Percentiles rank a stretch among this genome's conserved stretches.
Evolutionary conservation across 805 yeast species (phyloP).

Genomic region (Candida xyloterini): DNA sequence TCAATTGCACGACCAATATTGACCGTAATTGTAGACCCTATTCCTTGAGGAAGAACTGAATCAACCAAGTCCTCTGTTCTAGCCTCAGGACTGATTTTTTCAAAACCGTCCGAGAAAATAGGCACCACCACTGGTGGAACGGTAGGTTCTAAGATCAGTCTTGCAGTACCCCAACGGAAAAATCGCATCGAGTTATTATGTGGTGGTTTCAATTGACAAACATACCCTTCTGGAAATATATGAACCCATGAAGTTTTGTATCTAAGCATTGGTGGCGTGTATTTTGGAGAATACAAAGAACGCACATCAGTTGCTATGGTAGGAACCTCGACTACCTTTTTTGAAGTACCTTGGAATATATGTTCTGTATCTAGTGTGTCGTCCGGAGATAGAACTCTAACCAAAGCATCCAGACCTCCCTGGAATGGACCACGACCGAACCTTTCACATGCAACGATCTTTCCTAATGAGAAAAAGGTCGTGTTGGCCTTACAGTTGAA

Average conservation of each 20-base stretch:
- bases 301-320: slow-evolving; percentile 13
- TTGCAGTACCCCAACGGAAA: slow-evolving; percentile 92
- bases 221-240: slow-evolving; percentile 93
- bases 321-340: neutral
- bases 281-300: slow-evolving; percentile 31
- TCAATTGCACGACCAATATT: slow-evolving; percentile 70
- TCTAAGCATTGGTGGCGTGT: slow-evolving; percentile 56
- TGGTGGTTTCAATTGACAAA: slow-evolving; percentile 79
- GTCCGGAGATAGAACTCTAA: slow-evolving; percentile 75
- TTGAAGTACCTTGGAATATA: slow-evolving; percentile 23
- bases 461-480: slow-evolving; percentile 79
- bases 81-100: slow-evolving; percentile 79
- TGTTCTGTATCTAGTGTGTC: slow-evolving; percentile 52
- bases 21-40: slow-evolving; percentile 66
- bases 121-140: slow-evolving; percentile 86
- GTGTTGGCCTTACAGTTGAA: slow-evolving; percentile 53
- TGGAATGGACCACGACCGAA: slow-evolving; percentile 95
- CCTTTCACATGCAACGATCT: slow-evolving; percentile 79
- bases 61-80: slow-evolving; percentile 53
- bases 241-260: slow-evolving; percentile 84
- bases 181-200: slow-evolving; percentile 84
- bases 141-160: slow-evolving; percentile 79
- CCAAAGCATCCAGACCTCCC: slow-evolving; percentile 82
- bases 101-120: slow-evolving; percentile 81
- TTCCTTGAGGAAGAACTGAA: slow-evolving; percentile 57